phyloP scores from a whole-genome alignment of 352 stramenopile species.

The Globisporangium spinosum region DNA sequence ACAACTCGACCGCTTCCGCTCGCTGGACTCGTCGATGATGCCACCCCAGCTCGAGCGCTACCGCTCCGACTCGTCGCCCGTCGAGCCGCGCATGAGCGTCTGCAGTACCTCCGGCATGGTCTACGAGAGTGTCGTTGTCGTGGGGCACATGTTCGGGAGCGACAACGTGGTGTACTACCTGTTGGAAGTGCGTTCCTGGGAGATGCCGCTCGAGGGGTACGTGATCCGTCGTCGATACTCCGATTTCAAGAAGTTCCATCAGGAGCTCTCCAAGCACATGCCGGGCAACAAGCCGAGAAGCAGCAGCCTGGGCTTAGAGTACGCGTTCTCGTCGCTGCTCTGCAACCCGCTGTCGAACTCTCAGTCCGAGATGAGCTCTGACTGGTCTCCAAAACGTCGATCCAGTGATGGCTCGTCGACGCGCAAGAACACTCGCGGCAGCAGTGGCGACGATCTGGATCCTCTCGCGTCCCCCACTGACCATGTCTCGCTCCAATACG shows the following conservation, averaged over 20 bases:
- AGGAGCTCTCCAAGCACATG: conserved; percentile 51
- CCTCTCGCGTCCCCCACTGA: not conserved
- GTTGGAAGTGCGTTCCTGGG: conserved; percentile 65
- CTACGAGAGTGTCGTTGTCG: conserved; percentile 73
- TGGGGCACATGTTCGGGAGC: conserved; percentile 54
- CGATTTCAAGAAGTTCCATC: conserved; percentile 68
- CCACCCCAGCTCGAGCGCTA: conserved; percentile 29
- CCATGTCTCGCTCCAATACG: not conserved
- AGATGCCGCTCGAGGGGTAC: conserved; percentile 74
- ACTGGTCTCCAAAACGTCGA: conserved; percentile 47
- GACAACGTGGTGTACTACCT: conserved; percentile 77
- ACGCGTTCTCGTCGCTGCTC: conserved; percentile 47
- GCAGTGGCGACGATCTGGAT: conserved; percentile 12
- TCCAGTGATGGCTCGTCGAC: conserved; percentile 24
- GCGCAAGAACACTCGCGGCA: conserved; percentile 14
- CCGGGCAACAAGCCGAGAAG: conserved; percentile 28
- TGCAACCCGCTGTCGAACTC: conserved; percentile 38
- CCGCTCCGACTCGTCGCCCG: conserved; percentile 32
- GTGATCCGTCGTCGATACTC: conserved; percentile 73
- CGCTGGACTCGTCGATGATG: conserved; percentile 24
- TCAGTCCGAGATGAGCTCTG: conserved; percentile 35
- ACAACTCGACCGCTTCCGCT: conserved; percentile 31
- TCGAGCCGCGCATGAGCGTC: conserved; percentile 47
- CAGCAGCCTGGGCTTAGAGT: conserved; percentile 19
- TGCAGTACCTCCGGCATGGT: conserved; percentile 63